phyloP scores from a whole-genome alignment of 2,329 filamentous ascomycete species.

The Rachicladosporium sp. region DNA sequence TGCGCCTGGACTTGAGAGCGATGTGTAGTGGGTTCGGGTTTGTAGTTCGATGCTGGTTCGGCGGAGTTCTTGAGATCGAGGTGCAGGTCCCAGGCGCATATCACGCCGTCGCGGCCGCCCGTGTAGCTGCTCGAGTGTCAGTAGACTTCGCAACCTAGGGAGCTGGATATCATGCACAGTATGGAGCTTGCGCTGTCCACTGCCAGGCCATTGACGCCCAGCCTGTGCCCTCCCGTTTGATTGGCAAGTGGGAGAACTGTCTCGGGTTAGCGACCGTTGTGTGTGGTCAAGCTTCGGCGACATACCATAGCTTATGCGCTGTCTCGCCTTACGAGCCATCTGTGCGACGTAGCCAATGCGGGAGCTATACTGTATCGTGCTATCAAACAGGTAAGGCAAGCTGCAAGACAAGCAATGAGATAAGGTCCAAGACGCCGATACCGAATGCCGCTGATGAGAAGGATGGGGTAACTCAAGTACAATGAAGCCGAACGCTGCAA shows the following conservation, averaged over 20 bases:
- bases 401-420: no score
- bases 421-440: no score
- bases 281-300: conserved; percentile 3
- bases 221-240: conserved; percentile 65
- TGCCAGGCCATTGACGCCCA: conserved; percentile 89
- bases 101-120: conserved; percentile 83
- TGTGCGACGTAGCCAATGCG: no score
- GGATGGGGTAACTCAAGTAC: no score
- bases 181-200: conserved; percentile 74
- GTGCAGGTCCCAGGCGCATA: conserved; percentile 90
- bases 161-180: conserved; percentile 35
- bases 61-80: conserved; percentile 45
- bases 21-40: conserved; percentile 39
- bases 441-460: no score
- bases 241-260: conserved; percentile 61
- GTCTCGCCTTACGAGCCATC: conserved; percentile 41
- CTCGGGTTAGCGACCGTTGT: conserved; percentile 8
- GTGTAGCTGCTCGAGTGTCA: conserved; percentile 58
- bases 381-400: no score
- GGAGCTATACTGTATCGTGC: no score
- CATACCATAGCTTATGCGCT: conserved; percentile 41
- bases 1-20: conserved; percentile 63
- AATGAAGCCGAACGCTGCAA: no score
- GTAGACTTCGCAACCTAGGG: not conserved
- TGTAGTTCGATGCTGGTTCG: conserved; percentile 22